A percentile compares a stretch with the other conserved stretches of the same genome.
Conservation (phyloP, 2,329 filamentous ascomycete genomes). For the Lachnellula hyalina region DNA sequence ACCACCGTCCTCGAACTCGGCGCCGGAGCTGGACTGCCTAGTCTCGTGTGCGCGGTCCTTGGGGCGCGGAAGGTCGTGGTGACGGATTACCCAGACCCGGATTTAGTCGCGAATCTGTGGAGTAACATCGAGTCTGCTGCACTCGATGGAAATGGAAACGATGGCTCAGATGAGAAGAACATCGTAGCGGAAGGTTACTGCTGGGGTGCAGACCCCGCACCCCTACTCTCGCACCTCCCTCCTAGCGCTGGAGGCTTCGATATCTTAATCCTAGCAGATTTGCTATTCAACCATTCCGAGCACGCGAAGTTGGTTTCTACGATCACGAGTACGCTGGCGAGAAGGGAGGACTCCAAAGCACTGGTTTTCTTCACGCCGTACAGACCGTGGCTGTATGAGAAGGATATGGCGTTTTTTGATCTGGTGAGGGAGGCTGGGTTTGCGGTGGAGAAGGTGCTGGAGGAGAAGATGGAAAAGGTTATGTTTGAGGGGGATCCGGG, state of each 20-base stretch:
- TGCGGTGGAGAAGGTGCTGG: conserved; percentile 70
- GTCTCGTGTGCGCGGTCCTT: conserved; percentile 67
- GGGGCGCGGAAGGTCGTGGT: conserved; percentile 70
- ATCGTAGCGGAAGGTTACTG: conserved; percentile 68
- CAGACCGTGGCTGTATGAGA: conserved; percentile 80
- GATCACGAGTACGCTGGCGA: conserved; percentile 61
- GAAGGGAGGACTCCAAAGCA: conserved; percentile 39
- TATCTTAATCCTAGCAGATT: conserved; percentile 77
- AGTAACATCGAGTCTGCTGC: conserved; percentile 57
- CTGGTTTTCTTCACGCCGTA: conserved; percentile 95
- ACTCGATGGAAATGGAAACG: conserved; percentile 2
- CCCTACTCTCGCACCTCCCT: conserved; percentile 53
- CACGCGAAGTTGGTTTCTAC: conserved; percentile 72
- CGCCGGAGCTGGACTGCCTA: conserved; percentile 79
- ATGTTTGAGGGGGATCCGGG: conserved; percentile 88
- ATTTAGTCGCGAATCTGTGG: conserved; percentile 74
- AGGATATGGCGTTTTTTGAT: conserved; percentile 84
- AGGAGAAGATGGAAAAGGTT: conserved; percentile 76
- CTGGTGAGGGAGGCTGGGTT: conserved; percentile 67
- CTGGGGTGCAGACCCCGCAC: conserved; percentile 66
- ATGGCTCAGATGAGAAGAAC: conserved; percentile 19
- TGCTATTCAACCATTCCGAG: conserved; percentile 88
- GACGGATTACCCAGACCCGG: conserved; percentile 83
- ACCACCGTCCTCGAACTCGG: conserved; percentile 83
- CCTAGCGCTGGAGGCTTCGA: conserved; percentile 53